Base-by-base conservation (phyloP, 139 green algal genomes). In the Chlorella sp. region DNA sequence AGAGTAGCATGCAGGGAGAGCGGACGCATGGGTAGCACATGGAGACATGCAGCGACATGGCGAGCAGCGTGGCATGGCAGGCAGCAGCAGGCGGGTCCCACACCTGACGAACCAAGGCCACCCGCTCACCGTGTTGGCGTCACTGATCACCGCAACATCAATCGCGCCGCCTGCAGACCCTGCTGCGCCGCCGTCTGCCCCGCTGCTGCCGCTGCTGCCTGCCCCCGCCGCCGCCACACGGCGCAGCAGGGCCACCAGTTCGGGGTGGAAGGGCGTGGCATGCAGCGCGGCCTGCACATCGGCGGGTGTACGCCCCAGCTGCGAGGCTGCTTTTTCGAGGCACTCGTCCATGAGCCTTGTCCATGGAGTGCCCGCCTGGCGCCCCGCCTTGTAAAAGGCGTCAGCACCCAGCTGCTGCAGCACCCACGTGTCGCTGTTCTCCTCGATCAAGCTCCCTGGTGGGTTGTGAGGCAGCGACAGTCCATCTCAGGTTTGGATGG, bases 371-470 rank as follows among this genome's bases (percentile, higher is more conserved):
- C 60, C 47, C 18, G 63, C 51, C 62, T 39, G 5, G 34, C 30
- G 60, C 6, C 38, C 36, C 3, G 28, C 26, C 47, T 64, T 55
- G 39, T 51, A 72, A 20, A 87, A 39, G 7, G 41, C 70, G 18
- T 72, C 38, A 21, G 70, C 81, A 41, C 84, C 74, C 30, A 90
- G 74, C 51, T 74, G 28, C 56, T 85, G 34, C 12, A 93, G 65
- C 6, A 93, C 81, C 51, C 73, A 91, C 15, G 90, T 93, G 62
- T 93, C 90, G 44, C 74, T 87, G 79, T 92, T 92, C 71, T 89
- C 88, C 75, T 92, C 88, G 16, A 91, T 47, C 79, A 92, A 65
- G 62, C 60, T 83, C 88, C 88, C 51, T 60, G 51, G 12, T 4
- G 51, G 9, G 11, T 18, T 20, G 51, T 15, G 15, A 21, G 44